Evolutionary conservation across 2,329 filamentous ascomycete genomes (phyloP).

Genomic region (Trichoderma sp.): DNA sequence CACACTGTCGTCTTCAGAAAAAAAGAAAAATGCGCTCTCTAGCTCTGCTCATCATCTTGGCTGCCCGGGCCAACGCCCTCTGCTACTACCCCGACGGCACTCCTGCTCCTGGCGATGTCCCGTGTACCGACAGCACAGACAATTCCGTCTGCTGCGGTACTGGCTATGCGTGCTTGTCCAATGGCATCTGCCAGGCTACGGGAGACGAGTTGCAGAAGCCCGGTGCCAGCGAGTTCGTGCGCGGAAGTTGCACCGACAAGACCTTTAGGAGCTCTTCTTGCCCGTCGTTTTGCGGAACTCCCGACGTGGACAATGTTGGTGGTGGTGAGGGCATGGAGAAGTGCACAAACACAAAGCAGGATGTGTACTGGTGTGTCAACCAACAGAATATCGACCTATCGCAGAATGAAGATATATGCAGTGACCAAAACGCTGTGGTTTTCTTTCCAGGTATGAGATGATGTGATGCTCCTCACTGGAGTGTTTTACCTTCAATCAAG

Average conservation of each 20-base stretch:
- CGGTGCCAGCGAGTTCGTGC: slow-evolving; percentile 30
- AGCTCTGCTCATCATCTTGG: background rate
- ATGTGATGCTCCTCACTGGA: background rate
- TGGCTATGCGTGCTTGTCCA: slow-evolving; percentile 40
- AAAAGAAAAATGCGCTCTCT: background rate
- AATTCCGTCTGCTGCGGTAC: slow-evolving; percentile 38
- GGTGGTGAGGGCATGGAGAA: slow-evolving; percentile 12
- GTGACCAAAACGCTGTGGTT: background rate
- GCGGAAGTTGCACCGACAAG: slow-evolving; percentile 39
- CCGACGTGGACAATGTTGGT: background rate
- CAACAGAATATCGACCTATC: background rate
- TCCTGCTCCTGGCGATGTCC: slow-evolving; percentile 32
- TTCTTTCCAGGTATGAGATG: slow-evolving; percentile 9
- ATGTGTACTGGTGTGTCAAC: slow-evolving; percentile 9
- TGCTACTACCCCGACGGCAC: slow-evolving; percentile 38
- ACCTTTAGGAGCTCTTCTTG: slow-evolving; percentile 35
- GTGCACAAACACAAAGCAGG: background rate
- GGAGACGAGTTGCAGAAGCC: slow-evolving; percentile 28
- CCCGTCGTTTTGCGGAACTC: slow-evolving; percentile 35
- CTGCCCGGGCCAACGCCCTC: background rate
- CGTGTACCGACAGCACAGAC: slow-evolving; percentile 32
- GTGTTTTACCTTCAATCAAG: background rate
- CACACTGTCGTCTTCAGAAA: background rate
- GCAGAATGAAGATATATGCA: background rate
- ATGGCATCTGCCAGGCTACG: slow-evolving; percentile 37